A percentile compares a stretch with the other conserved stretches of the same genome.
Evolutionary conservation across 257 asterid species (phyloP).

Genomic region (Avicennia marina): DNA sequence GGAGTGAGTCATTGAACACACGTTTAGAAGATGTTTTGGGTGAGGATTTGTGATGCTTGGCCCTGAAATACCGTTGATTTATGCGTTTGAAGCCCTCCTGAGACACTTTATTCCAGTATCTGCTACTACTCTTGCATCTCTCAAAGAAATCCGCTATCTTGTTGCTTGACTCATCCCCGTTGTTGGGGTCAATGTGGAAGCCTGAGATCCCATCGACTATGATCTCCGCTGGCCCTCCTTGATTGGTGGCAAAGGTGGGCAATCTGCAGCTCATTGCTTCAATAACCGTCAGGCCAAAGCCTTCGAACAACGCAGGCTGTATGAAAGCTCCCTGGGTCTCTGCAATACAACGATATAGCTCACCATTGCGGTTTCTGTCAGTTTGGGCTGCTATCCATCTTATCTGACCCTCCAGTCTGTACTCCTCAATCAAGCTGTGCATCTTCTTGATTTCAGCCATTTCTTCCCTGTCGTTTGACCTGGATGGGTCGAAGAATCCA

Average conservation of each 20-base stretch:
- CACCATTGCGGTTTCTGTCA: conserved; percentile 65
- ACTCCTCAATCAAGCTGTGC: too few relatives aligned
- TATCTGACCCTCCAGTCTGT: too few relatives aligned
- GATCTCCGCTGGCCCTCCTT: conserved; percentile 91
- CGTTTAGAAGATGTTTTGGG: neutral
- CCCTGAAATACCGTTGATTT: conserved; percentile 47
- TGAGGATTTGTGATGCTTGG: neutral
- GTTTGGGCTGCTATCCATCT: too few relatives aligned
- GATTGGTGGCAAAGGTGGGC: conserved; percentile 83
- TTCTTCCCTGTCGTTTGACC: conserved; percentile 80
- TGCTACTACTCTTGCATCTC: conserved; percentile 47
- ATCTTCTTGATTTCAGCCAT: too few relatives aligned
- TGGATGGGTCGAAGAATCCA: conserved; percentile 72
- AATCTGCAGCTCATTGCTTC: conserved; percentile 89
- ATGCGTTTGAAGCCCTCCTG: conserved; percentile 63
- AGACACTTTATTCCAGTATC: conserved; percentile 59
- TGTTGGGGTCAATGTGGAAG: conserved; percentile 67
- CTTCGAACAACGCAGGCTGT: conserved; percentile 86
- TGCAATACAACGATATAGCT: conserved; percentile 71
- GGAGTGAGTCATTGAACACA: neutral
- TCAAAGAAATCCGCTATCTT: conserved; percentile 71
- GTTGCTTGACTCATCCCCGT: conserved; percentile 56
- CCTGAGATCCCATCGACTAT: conserved; percentile 76
- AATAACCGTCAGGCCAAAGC: conserved; percentile 72
- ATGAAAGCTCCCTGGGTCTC: conserved; percentile 82